phyloP scores from a whole-genome alignment of 768 basidiomycete genomes.

The Tylopilus intermedius region DNA sequence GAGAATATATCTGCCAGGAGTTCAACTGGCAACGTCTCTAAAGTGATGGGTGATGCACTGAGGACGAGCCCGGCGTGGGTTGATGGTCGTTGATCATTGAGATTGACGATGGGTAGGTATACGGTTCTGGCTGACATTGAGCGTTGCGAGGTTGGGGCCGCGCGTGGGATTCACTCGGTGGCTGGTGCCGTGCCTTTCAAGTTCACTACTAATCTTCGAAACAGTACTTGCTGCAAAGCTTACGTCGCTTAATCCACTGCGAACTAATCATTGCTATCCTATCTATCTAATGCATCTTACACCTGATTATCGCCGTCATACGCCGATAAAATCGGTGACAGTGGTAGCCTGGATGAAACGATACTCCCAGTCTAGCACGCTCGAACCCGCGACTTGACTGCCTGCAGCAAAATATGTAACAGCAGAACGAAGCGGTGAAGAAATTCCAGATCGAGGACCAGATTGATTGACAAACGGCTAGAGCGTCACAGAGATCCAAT shows the following conservation, averaged over 20 bases:
- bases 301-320: background rate
- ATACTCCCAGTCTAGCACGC: background rate
- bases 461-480: background rate
- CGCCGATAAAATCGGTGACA: background rate
- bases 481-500: background rate
- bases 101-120: background rate
- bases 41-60: slow-evolving; percentile 4
- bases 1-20: slow-evolving; percentile 67
- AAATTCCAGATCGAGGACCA: background rate
- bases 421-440: background rate
- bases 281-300: background rate
- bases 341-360: background rate
- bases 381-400: background rate
- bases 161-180: background rate
- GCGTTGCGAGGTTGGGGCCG: background rate
- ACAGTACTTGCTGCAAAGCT: too few species aligned
- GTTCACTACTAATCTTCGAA: too few species aligned
- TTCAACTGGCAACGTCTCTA: slow-evolving; percentile 67
- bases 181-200: background rate
- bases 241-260: too few species aligned
- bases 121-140: background rate
- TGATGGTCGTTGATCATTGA: slow-evolving; percentile 1
- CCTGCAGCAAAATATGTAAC: background rate
- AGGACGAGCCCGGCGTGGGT: background rate
- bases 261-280: background rate